phyloP scores from a whole-genome alignment of 176 grass and related monocot genomes.

The Chloris gayana region DNA sequence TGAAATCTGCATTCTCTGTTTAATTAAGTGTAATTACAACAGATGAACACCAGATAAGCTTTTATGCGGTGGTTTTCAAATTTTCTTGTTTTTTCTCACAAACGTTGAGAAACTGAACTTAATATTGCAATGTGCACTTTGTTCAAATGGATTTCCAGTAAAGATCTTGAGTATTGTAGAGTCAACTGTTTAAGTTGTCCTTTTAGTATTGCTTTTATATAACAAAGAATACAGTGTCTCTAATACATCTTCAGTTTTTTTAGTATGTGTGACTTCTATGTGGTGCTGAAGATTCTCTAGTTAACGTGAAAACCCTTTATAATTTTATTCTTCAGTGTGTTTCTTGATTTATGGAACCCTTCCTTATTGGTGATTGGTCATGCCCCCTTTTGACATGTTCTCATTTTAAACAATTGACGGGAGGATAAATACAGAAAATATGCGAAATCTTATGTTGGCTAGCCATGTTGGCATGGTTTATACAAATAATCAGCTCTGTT shows the following conservation, averaged over 20 bases:
- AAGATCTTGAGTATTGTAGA: slow-evolving; percentile 4
- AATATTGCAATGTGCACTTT: neutral
- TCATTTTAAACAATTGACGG: neutral
- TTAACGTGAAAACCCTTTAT: slow-evolving; percentile 10
- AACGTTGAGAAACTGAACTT: slow-evolving; percentile 5
- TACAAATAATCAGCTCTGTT: slow-evolving; percentile 28
- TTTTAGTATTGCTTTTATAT: slow-evolving; percentile 13
- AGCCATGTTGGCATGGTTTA: neutral
- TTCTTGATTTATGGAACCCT: neutral
- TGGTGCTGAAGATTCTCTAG: slow-evolving; percentile 19
- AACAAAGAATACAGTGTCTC: neutral
- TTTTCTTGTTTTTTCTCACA: neutral
- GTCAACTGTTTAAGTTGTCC: neutral
- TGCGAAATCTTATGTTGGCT: slow-evolving; percentile 23
- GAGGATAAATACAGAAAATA: neutral
- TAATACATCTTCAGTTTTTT: slow-evolving; percentile 16
- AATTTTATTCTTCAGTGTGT: neutral
- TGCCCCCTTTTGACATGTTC: neutral
- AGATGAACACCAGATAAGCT: neutral
- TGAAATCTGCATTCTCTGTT: neutral
- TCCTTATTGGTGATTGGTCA: neutral
- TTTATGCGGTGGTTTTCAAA: neutral
- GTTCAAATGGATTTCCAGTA: neutral
- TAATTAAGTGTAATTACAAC: neutral
- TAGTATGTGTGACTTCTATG: neutral